phyloP scores from a whole-genome alignment of 2,329 filamentous ascomycete species.

The Epichloe aotearoae region DNA sequence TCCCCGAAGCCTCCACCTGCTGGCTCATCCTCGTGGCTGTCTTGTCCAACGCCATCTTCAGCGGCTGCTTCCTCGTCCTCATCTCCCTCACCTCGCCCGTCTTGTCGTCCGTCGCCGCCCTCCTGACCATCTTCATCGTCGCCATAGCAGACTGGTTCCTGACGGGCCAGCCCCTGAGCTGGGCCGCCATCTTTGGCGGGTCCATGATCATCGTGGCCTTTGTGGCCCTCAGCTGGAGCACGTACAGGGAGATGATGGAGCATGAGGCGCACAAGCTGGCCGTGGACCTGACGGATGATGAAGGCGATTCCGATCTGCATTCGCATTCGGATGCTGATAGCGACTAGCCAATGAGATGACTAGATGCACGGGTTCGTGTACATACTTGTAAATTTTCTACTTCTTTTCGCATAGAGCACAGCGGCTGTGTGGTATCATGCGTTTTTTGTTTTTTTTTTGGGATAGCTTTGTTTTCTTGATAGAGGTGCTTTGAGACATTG shows the following conservation, averaged over 20 bases:
- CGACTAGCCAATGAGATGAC: background rate
- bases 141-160: constrained; percentile 81
- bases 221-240: constrained; percentile 75
- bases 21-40: constrained; percentile 72
- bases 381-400: too few relatives aligned
- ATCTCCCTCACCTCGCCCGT: constrained; percentile 91
- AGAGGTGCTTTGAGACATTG: too few relatives aligned
- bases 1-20: constrained; percentile 66
- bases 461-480: too few relatives aligned
- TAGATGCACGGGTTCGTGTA: too few relatives aligned
- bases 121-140: constrained; percentile 94
- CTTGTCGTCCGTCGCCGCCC: constrained; percentile 77
- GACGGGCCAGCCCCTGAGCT: constrained; percentile 62
- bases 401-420: too few relatives aligned
- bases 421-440: too few relatives aligned
- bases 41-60: constrained; percentile 80
- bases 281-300: constrained; percentile 32
- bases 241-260: constrained; percentile 88
- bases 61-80: constrained; percentile 81
- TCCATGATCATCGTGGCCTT: constrained; percentile 81
- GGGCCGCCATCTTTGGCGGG: constrained; percentile 69
- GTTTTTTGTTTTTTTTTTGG: too few relatives aligned
- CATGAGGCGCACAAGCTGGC: constrained; percentile 50
- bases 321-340: background rate
- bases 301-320: constrained; percentile 29